Percentiles rank a stretch among this genome's conserved stretches.
Evolutionary conservation across 306 rosid species (phyloP).

Genomic region (Prunus mira): DNA sequence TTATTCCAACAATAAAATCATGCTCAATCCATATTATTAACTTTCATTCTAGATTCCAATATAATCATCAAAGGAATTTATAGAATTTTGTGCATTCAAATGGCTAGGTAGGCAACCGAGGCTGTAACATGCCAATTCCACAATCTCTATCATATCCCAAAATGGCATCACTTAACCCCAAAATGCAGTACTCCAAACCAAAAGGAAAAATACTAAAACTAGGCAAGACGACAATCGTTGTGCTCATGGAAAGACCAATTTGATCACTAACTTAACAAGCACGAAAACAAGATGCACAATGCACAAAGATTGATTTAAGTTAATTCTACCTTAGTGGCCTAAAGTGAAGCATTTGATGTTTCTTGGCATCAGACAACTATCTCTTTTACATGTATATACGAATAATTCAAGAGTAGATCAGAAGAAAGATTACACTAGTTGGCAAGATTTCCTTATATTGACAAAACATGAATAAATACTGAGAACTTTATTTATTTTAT

Average conservation of each 20-base stretch:
- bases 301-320: background rate
- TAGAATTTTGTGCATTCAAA: background rate
- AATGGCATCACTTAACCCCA: background rate
- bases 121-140: background rate
- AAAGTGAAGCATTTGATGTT: background rate
- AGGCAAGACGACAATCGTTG: background rate
- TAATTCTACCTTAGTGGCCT: background rate
- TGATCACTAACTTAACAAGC: background rate
- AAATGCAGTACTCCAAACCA: background rate
- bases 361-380: background rate
- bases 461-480: background rate
- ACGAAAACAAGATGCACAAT: background rate
- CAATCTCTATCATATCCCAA: background rate
- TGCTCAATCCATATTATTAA: background rate
- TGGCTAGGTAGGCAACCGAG: background rate
- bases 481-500: constrained; percentile 8
- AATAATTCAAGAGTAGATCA: background rate
- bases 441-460: constrained; percentile 3
- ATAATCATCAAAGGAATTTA: background rate
- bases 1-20: background rate
- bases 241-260: background rate
- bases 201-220: background rate
- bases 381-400: background rate
- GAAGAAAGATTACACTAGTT: background rate
- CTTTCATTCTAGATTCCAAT: background rate